phyloP scores from a whole-genome alignment of 1,284 basidiomycete genomes.

The Cutaneotrichosporon mucoides region DNA sequence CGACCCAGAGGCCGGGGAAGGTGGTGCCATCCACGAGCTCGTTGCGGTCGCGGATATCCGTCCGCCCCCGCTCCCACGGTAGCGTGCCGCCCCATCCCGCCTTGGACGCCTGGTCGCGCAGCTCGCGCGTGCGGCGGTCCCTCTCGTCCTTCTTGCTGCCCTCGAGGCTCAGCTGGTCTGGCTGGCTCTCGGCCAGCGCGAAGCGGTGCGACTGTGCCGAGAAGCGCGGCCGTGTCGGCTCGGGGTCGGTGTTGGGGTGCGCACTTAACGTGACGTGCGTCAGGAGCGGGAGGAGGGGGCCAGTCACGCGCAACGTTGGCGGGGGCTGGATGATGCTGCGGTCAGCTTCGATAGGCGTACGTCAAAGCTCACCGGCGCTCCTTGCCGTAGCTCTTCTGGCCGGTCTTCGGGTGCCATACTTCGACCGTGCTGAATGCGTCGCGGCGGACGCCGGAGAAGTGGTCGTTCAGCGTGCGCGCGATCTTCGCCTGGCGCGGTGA shows the following conservation, averaged over 20 bases:
- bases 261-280: slow-evolving; percentile 15
- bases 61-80: slow-evolving; percentile 22
- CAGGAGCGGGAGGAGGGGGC: slow-evolving; percentile 25
- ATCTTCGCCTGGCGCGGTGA: slow-evolving; percentile 14
- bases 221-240: slow-evolving; percentile 5
- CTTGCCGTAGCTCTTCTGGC: slow-evolving; percentile 45
- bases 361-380: slow-evolving; percentile 34
- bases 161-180: not conserved
- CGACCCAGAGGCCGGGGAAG: slow-evolving; percentile 39
- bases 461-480: slow-evolving; percentile 7
- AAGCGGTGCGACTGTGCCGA: slow-evolving; percentile 33
- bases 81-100: slow-evolving; percentile 36
- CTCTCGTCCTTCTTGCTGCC: slow-evolving; percentile 12
- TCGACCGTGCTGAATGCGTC: slow-evolving; percentile 27
- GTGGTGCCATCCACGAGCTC: slow-evolving; percentile 30
- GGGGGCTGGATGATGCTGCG: slow-evolving; percentile 39
- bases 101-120: slow-evolving; percentile 28
- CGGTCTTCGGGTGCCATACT: slow-evolving; percentile 43
- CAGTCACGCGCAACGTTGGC: slow-evolving; percentile 36
- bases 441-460: slow-evolving; percentile 1
- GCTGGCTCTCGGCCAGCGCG: not conserved
- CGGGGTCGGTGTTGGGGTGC: slow-evolving; percentile 5
- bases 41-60: slow-evolving; percentile 21
- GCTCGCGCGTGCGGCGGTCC: slow-evolving; percentile 12
- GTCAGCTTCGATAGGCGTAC: slow-evolving; percentile 9